phyloP scores from a whole-genome alignment of 495 filamentous ascomycete species.

The Tuber indicum region DNA sequence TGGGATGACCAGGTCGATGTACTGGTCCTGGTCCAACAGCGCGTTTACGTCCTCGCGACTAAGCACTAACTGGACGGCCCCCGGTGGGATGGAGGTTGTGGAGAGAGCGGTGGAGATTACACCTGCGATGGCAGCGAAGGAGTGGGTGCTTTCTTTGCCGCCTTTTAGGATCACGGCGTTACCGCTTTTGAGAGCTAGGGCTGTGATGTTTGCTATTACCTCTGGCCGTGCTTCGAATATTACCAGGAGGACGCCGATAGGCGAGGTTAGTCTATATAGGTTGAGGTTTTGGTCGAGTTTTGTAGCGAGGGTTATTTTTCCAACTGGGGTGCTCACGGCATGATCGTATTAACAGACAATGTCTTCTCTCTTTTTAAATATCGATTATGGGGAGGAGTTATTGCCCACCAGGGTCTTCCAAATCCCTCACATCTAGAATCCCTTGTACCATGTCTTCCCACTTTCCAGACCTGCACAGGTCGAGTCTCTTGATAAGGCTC shows the following conservation, averaged over 20 bases:
- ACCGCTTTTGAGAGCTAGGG: slow-evolving; percentile 94
- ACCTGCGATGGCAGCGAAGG: slow-evolving; percentile 79
- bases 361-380: not conserved
- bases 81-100: slow-evolving; percentile 70
- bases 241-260: slow-evolving; percentile 91
- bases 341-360: slow-evolving; percentile 10
- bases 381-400: not conserved
- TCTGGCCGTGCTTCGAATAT: slow-evolving; percentile 98
- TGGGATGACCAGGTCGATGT: slow-evolving; percentile 93
- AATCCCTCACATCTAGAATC: slow-evolving; percentile 76
- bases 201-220: slow-evolving; percentile 97
- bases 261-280: slow-evolving; percentile 79
- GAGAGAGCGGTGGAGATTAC: slow-evolving; percentile 75
- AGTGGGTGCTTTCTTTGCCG: slow-evolving; percentile 92
- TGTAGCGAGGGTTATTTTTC: slow-evolving; percentile 74
- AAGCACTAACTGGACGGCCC: slow-evolving; percentile 83
- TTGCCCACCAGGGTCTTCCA: slow-evolving; percentile 77
- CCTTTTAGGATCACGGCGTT: slow-evolving; percentile 97
- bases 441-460: slow-evolving; percentile 97
- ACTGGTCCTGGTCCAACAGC: slow-evolving; percentile 70
- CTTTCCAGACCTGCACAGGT: slow-evolving; percentile 77
- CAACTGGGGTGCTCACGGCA: slow-evolving; percentile 52
- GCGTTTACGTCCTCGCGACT: slow-evolving; percentile 82
- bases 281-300: slow-evolving; percentile 80
- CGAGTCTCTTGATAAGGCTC: slow-evolving; percentile 84